Evolutionary conservation across 2,329 filamentous ascomycete species (phyloP), one percentile per base, ranked within the genome.

Genomic region (Arthrobotrys iridis): DNA sequence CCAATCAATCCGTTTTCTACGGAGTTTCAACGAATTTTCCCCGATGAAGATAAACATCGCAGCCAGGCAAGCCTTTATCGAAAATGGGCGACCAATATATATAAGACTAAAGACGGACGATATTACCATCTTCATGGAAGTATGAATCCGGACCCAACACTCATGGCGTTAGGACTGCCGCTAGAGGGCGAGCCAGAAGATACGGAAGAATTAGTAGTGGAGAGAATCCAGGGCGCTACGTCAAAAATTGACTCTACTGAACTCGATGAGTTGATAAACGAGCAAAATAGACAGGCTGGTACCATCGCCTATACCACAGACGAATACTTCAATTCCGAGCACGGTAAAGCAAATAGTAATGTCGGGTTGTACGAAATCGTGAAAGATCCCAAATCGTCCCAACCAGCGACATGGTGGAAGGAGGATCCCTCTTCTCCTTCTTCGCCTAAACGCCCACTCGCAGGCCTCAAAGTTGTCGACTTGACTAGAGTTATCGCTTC

Each of bases 401-500:
- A 83, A 40, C 74, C 80, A 0, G 78, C 82, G 0, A 78, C 80
- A 43, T 85, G 84, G 84, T 86, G 85, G 84, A 67, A 67, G 41
- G 63, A 67, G 3, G 28, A 67, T 33, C 28, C 15, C 18, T 78
- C 63, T 7, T 41, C 77, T 0, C 78, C 79, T 0, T 81, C 83
- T 0, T 81, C 81, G 3, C 70, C 82, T 0, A 77, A 79, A 18
- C 78, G 84, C 10, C 85, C 84, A 0, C 82, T 86, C 0, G 83
- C 83, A 0, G 85, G 85, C 0, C 79, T 86, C 37, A 85, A 84
- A 55, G 81, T 86, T 1, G 80, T 86, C 1, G 85, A 86, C 65
- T 77, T 86, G 3, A 83, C 83, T 5, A 80, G 85, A 2, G 81
- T 86, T 30, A 86, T 86, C 73, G 85, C 85, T 4, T 85, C 82